Evolutionary conservation across 495 filamentous ascomycete genomes (phyloP).

Genomic region (Xylaria nigripes): DNA sequence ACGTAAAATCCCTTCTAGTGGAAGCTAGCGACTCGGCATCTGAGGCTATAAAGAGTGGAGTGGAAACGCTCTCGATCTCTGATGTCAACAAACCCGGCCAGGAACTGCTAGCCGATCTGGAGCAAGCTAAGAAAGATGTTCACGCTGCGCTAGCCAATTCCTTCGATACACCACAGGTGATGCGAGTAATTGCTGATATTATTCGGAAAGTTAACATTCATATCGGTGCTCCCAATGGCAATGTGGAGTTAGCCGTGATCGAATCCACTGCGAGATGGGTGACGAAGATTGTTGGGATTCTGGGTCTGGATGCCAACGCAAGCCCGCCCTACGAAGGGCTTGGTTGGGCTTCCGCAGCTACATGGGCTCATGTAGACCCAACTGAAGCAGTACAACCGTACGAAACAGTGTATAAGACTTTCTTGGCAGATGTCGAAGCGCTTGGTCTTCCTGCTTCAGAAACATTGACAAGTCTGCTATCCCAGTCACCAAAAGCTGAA

Average conservation of each 20-base stretch:
- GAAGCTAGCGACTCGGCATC: slow-evolving; percentile 27
- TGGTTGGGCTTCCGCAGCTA: slow-evolving; percentile 73
- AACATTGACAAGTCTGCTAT: slow-evolving; percentile 27
- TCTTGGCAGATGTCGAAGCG: slow-evolving; percentile 31
- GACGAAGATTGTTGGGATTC: slow-evolving; percentile 72
- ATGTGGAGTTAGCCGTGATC: slow-evolving; percentile 44
- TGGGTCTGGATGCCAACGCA: slow-evolving; percentile 72
- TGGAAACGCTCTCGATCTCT: slow-evolving; percentile 37
- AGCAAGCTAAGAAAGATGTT: slow-evolving; percentile 55
- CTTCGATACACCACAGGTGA: slow-evolving; percentile 74
- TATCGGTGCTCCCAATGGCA: slow-evolving; percentile 45
- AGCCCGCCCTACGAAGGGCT: slow-evolving; percentile 51
- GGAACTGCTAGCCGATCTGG: slow-evolving; percentile 39
- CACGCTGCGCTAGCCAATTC: slow-evolving; percentile 70
- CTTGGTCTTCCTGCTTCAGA: slow-evolving; percentile 25
- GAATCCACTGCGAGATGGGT: slow-evolving; percentile 67
- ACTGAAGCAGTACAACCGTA: slow-evolving; percentile 39
- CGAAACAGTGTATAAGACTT: slow-evolving; percentile 27
- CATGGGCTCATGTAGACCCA: slow-evolving; percentile 40
- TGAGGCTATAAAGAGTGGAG: slow-evolving; percentile 28
- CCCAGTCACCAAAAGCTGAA: slow-evolving; percentile 33
- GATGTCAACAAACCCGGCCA: slow-evolving; percentile 20
- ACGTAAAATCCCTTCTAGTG: slow-evolving; percentile 52
- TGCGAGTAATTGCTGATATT: slow-evolving; percentile 65
- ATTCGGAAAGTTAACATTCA: slow-evolving; percentile 68